Evolutionary conservation across 345 rosid species (phyloP).

Genomic region (Lumnitzera racemosa): DNA sequence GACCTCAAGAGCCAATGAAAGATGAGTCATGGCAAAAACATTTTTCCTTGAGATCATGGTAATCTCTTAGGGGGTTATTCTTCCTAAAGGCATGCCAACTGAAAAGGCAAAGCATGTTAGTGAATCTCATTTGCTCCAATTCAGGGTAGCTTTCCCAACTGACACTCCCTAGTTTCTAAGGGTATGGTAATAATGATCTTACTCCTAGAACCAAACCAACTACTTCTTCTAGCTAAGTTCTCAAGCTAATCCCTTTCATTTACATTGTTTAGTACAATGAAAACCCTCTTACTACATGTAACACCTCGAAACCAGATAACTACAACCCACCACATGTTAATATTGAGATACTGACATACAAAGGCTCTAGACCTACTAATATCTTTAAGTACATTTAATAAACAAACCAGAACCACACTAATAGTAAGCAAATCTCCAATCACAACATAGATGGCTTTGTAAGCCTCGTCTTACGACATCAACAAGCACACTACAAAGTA

Average conservation of each 20-base stretch:
- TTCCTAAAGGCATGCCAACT: slow-evolving; percentile 7
- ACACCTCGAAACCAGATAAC: too few relatives aligned
- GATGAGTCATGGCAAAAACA: background rate
- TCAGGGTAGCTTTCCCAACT: background rate
- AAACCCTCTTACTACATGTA: slow-evolving; percentile 5
- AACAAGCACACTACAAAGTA: too few relatives aligned
- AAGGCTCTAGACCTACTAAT: too few relatives aligned
- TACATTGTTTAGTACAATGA: slow-evolving; percentile 6
- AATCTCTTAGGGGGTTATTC: background rate
- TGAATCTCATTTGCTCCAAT: background rate
- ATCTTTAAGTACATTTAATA: too few relatives aligned
- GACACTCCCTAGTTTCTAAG: slow-evolving; percentile 2
- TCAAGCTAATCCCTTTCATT: background rate
- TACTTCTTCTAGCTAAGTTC: background rate
- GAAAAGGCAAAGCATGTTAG: background rate
- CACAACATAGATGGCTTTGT: too few relatives aligned
- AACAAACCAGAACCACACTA: too few relatives aligned
- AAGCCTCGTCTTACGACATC: too few relatives aligned
- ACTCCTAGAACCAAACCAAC: slow-evolving; percentile 4
- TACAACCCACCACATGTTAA: too few relatives aligned
- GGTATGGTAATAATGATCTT: slow-evolving; percentile 11
- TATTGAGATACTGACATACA: too few relatives aligned
- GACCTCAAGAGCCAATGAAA: slow-evolving; percentile 4
- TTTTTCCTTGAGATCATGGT: background rate
- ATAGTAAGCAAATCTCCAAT: too few relatives aligned